Conservation (phyloP, 1,284 basidiomycete species). For the Cronartium quercuum region DNA sequence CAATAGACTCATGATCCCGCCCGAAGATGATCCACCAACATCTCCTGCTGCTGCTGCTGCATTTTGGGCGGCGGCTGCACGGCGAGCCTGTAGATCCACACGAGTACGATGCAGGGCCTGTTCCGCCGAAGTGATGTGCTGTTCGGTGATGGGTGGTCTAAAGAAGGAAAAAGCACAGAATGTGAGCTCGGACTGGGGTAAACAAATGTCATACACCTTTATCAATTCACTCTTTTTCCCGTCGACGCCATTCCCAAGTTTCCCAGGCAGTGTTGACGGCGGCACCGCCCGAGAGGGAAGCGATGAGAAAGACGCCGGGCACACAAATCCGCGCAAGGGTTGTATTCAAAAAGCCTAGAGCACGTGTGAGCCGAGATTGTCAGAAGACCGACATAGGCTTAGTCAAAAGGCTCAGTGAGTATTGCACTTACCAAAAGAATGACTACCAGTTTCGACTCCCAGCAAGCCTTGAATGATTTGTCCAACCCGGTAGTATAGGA, state of each 20-base stretch:
- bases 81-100: conserved; percentile 42
- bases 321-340: conserved; percentile 49
- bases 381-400: neutral
- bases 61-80: neutral
- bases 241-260: conserved; percentile 49
- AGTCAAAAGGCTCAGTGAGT: too few relatives aligned
- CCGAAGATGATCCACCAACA: conserved; percentile 40
- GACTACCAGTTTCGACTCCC: conserved; percentile 45
- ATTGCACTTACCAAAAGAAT: conserved; percentile 42
- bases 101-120: conserved; percentile 44
- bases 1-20: conserved; percentile 36
- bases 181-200: neutral
- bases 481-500: conserved; percentile 45
- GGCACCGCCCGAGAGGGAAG: conserved; percentile 50
- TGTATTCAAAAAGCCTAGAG: conserved; percentile 45
- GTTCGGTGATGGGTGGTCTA: conserved; percentile 45
- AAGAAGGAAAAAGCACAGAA: neutral
- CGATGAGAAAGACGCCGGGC: conserved; percentile 51
- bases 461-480: conserved; percentile 42
- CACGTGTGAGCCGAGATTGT: neutral
- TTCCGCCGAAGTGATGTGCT: conserved; percentile 44
- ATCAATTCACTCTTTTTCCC: conserved; percentile 43
- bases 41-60: conserved; percentile 39
- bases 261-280: conserved; percentile 51
- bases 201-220: neutral